Base-by-base conservation (phyloP, 305 asterid species). In the Fraxinus xanthoxyloides region DNA sequence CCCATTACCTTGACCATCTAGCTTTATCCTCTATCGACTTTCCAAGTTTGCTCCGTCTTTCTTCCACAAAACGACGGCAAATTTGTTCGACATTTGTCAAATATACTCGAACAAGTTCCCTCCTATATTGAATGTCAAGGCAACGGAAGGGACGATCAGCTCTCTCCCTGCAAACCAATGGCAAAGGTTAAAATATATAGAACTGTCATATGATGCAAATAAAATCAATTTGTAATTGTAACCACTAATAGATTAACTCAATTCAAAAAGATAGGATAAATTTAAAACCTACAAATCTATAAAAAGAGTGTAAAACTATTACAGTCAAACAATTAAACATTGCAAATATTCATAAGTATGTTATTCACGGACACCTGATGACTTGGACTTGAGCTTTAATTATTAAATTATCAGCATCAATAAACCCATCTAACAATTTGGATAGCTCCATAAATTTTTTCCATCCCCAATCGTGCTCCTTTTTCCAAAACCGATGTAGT, bases 391-490 rank as follows among this genome's bases (percentile, higher is more conserved):
- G 98, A 86, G 98, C 99, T 90, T 93, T 92, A 79, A 95, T 93
- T 72, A 90, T 90, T 86, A 95, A 86, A 48, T 95, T 90, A 86
- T 94, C 99, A 76, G 94, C 92, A 79, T 97, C 98, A 81, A 97
- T 85, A 88, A 95, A 97, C 32, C 98, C 99, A 80, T 95, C 99
- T 80, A 85, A 75, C 84, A 95, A 92, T 87, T 95, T 97, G 35
- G 98, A 92, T 43, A 94, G 93, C 94, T 97, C 99, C 98, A 97
- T 95, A 89, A 97, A 97, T 90, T 97, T 95, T 92, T 97, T 97
- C 99, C 99, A 97, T 23, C 99, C 99, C 99, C 98, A 97, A 86
- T 97, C 99, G 85, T 97, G 99, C 89, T 97, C 99, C 89, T 95
- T 97, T 86, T 93, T 95, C 93, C 93, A 91, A 87, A 97, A 97